A percentile compares a stretch with the other conserved stretches of the same genome.
These are phyloP conservation scores for Drechslera avenae DNA, from an alignment of 2,329 filamentous ascomycete species.

Conservation along the genomic window DNA sequence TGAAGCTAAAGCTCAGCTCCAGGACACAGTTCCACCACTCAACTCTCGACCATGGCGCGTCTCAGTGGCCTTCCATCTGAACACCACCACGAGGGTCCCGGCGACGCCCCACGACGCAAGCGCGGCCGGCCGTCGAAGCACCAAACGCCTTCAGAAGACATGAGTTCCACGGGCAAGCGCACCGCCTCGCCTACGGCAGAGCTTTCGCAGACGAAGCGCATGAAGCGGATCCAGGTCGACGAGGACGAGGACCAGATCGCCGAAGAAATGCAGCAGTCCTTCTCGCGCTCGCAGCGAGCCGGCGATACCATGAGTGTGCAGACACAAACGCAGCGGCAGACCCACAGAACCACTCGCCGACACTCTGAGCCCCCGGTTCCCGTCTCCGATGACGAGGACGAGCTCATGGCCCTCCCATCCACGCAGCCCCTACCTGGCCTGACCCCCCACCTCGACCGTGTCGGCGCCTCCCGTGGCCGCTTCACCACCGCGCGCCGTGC, in stretches of 20 bases:
- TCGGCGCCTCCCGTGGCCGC: slow-evolving; percentile 32
- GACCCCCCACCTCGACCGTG: slow-evolving; percentile 41
- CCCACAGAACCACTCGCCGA: slow-evolving; percentile 35
- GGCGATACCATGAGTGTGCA: slow-evolving; percentile 22
- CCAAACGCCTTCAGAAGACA: slow-evolving; percentile 27
- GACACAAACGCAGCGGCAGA: slow-evolving; percentile 16
- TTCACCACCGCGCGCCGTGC: slow-evolving; percentile 34
- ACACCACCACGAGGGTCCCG: slow-evolving; percentile 44
- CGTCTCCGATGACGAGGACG: slow-evolving; percentile 21
- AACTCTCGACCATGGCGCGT: slow-evolving; percentile 37
- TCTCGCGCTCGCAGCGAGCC: slow-evolving; percentile 29
- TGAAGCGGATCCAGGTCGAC: slow-evolving; percentile 39
- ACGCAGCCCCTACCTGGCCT: slow-evolving; percentile 39
- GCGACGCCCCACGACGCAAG: slow-evolving; percentile 41
- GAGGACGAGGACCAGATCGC: slow-evolving; percentile 40
- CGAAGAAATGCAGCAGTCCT: slow-evolving; percentile 40
- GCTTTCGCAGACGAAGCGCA: slow-evolving; percentile 38
- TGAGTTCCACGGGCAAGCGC: slow-evolving; percentile 31
- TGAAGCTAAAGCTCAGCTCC: neutral
- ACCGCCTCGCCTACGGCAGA: slow-evolving; percentile 36
- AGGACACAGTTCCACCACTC: neutral
- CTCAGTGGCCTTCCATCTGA: slow-evolving; percentile 43
- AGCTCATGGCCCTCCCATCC: slow-evolving; percentile 24
- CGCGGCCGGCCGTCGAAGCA: slow-evolving; percentile 37
- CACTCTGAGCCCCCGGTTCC: slow-evolving; percentile 43